phyloP scores from a whole-genome alignment of 768 basidiomycete species.

The Psilocybe azurescens region DNA sequence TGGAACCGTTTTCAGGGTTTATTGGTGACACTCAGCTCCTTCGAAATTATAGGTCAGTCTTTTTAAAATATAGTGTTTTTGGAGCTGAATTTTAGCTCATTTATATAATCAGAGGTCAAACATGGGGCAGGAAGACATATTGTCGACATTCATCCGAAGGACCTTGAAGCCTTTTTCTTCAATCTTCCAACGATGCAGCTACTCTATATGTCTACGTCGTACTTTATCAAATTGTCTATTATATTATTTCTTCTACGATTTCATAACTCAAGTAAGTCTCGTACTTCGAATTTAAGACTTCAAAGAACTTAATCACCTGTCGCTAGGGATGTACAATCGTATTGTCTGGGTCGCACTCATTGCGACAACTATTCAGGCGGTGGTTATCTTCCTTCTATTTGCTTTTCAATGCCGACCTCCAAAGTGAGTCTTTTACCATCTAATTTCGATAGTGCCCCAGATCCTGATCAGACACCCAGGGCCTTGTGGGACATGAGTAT shows the following conservation, averaged over 20 bases:
- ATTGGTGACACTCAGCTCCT: neutral
- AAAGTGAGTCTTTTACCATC: neutral
- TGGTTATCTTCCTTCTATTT: slow-evolving; percentile 2
- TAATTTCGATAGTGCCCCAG: no score
- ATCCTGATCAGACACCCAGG: neutral
- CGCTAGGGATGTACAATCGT: neutral
- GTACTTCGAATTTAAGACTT: neutral
- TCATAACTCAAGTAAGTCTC: slow-evolving; percentile 2
- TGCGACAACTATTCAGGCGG: slow-evolving; percentile 1
- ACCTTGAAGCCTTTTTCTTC: slow-evolving; percentile 1
- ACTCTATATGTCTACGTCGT: slow-evolving; percentile 5
- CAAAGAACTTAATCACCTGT: neutral
- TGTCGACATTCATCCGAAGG: neutral
- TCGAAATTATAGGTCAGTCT: neutral
- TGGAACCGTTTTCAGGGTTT: neutral
- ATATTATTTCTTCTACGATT: slow-evolving; percentile 1
- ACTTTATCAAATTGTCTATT: slow-evolving; percentile 2
- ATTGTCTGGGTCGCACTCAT: neutral
- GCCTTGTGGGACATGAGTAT: slow-evolving; percentile 6
- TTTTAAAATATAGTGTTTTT: neutral
- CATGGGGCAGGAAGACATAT: slow-evolving; percentile 6
- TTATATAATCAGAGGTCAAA: neutral
- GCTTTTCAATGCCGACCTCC: slow-evolving; percentile 4
- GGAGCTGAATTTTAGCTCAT: neutral
- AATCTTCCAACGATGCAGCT: slow-evolving; percentile 10